Evolutionary conservation across 129 eudicot genomes (phyloP).

Genomic region (Silybum marianum): DNA sequence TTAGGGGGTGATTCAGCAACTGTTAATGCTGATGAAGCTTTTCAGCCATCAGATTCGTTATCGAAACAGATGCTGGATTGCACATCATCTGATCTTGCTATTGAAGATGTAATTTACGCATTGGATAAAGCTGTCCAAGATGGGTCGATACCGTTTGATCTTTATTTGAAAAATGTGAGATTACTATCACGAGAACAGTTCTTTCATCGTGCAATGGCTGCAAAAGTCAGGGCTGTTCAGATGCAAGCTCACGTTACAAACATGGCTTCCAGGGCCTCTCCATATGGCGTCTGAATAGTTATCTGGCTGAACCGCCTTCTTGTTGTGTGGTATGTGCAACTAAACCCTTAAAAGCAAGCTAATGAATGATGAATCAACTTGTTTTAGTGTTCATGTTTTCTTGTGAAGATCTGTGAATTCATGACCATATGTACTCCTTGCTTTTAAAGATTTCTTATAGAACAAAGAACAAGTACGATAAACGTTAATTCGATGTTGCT

Average conservation of each 20-base stretch:
- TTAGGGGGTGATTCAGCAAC: conserved; percentile 25
- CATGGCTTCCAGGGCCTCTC: conserved; percentile 75
- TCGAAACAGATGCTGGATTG: conserved; percentile 83
- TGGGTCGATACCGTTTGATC: conserved; percentile 70
- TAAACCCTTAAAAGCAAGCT: conserved; percentile 10
- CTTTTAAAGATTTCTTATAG: background rate
- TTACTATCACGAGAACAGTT: conserved; percentile 81
- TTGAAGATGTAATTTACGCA: conserved; percentile 69
- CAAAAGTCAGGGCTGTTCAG: conserved; percentile 76
- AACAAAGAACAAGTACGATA: conserved; percentile 2
- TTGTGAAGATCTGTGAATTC: conserved; percentile 25
- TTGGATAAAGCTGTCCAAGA: conserved; percentile 79
- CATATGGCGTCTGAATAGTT: conserved; percentile 38
- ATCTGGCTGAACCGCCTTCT: background rate
- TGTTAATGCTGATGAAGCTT: conserved; percentile 56
- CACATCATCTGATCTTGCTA: conserved; percentile 73
- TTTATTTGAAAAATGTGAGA: conserved; percentile 78
- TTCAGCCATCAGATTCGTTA: conserved; percentile 59
- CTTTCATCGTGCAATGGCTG: conserved; percentile 65
- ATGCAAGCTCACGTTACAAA: conserved; percentile 76
- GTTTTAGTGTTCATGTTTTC: conserved; percentile 15
- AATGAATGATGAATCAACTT: conserved; percentile 23
- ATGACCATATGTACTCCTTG: conserved; percentile 7
- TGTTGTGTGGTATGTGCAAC: conserved; percentile 32
- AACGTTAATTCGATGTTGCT: background rate